These are phyloP conservation scores for Rubroshorea leprosula DNA, from an alignment of 345 rosid species.

Conservation along the genomic window DNA sequence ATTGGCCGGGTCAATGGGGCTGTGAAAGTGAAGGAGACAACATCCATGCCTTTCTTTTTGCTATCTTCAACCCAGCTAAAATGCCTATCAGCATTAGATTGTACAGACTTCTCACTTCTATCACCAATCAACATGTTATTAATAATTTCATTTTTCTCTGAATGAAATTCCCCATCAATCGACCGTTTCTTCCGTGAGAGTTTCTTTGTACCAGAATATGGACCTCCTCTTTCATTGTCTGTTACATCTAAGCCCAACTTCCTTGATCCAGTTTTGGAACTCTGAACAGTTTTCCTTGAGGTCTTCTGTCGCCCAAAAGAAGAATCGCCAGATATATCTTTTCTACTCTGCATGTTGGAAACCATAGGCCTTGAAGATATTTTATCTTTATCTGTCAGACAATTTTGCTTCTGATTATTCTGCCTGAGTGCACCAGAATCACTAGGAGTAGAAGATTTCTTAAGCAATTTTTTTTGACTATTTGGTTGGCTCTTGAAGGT, in stretches of 20 bases:
- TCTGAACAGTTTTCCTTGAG: constrained; percentile 30
- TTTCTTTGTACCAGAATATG: constrained; percentile 27
- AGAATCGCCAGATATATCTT: constrained; percentile 30
- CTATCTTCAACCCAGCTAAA: constrained; percentile 47
- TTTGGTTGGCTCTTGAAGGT: constrained; percentile 53
- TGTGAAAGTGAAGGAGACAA: constrained; percentile 75
- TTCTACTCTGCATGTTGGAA: constrained; percentile 38
- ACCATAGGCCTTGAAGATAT: constrained; percentile 30
- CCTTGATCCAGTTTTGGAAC: constrained; percentile 47
- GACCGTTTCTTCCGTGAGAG: constrained; percentile 60
- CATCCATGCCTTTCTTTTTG: constrained; percentile 66
- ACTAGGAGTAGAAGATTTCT: constrained; percentile 37
- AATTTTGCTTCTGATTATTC: constrained; percentile 88
- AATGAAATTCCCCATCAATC: constrained; percentile 41
- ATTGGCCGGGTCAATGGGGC: constrained; percentile 53
- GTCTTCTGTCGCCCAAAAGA: constrained; percentile 32
- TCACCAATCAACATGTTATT: constrained; percentile 27
- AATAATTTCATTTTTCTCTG: constrained; percentile 33
- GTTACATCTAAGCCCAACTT: constrained; percentile 37
- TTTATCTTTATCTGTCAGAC: constrained; percentile 39
- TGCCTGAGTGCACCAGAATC: constrained; percentile 62
- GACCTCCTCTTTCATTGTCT: constrained; percentile 36
- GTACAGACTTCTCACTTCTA: constrained; percentile 30
- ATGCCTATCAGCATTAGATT: constrained; percentile 30
- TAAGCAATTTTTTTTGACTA: constrained; percentile 41